These are phyloP conservation scores for Eucalyptus sp. DNA, from an alignment of 345 rosid genomes.

Conservation along the genomic window DNA sequence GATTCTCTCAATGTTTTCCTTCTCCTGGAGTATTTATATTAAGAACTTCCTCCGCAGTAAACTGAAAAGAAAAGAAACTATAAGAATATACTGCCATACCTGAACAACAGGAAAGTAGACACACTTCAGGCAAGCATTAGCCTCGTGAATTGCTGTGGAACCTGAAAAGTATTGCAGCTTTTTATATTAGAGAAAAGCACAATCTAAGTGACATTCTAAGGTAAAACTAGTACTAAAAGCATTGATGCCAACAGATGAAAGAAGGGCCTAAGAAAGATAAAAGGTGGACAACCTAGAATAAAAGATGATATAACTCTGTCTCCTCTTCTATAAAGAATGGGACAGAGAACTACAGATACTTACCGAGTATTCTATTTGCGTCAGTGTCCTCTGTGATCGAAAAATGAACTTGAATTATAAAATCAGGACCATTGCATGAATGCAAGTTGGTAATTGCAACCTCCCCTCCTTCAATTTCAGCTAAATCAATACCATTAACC, in stretches of 20 bases:
- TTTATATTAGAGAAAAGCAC: neutral
- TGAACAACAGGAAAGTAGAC: constrained; percentile 52
- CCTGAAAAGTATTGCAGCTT: constrained; percentile 7
- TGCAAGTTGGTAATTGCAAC: constrained; percentile 49
- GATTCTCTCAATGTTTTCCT: constrained; percentile 49
- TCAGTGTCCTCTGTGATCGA: neutral
- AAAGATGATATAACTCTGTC: neutral
- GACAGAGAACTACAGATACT: neutral
- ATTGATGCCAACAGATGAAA: neutral
- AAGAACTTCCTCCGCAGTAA: neutral
- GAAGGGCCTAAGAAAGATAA: neutral
- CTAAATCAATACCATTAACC: constrained; percentile 57
- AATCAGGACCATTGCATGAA: constrained; percentile 46
- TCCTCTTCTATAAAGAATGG: neutral
- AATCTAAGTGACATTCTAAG: neutral
- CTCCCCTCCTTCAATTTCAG: constrained; percentile 53
- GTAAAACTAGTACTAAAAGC: neutral
- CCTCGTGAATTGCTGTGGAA: constrained; percentile 15
- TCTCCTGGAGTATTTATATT: constrained; percentile 24
- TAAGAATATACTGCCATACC: constrained; percentile 12
- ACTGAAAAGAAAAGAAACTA: neutral
- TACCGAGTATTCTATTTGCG: neutral
- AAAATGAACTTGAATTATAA: neutral
- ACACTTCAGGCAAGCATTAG: constrained; percentile 62
- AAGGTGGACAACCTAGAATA: neutral